A percentile compares a stretch with the other conserved stretches of the same genome.
These are phyloP conservation scores for apple (Malus domestica) DNA, from an alignment of 306 rosid genomes.

Conservation along the genomic window ASM211411v1 NC_041792.1:21543907-21544406, in stretches of 20 bases:
- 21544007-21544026: too few relatives aligned
- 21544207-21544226: slow-evolving; percentile 79
- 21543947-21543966: neutral
- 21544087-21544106: neutral
- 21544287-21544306: slow-evolving; percentile 54
- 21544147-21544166: slow-evolving; percentile 99
- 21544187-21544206: slow-evolving; percentile 80
- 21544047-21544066: neutral
- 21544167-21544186: slow-evolving; percentile 91
- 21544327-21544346: slow-evolving; percentile 41
- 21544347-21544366: slow-evolving; percentile 54
- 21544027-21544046: neutral
- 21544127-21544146: slow-evolving; percentile 89
- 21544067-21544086: neutral
- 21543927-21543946: neutral
- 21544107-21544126: slow-evolving; percentile 2
- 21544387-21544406: slow-evolving; percentile 52
- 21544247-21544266: slow-evolving; percentile 36
- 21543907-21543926: too few relatives aligned
- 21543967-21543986: too few relatives aligned
- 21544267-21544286: slow-evolving; percentile 37
- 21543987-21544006: neutral
- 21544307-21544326: slow-evolving; percentile 64
- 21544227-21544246: slow-evolving; percentile 52
- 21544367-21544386: slow-evolving; percentile 44